phyloP scores from a whole-genome alignment of 306 rosid species.

The Ochetophila trinervis region DNA sequence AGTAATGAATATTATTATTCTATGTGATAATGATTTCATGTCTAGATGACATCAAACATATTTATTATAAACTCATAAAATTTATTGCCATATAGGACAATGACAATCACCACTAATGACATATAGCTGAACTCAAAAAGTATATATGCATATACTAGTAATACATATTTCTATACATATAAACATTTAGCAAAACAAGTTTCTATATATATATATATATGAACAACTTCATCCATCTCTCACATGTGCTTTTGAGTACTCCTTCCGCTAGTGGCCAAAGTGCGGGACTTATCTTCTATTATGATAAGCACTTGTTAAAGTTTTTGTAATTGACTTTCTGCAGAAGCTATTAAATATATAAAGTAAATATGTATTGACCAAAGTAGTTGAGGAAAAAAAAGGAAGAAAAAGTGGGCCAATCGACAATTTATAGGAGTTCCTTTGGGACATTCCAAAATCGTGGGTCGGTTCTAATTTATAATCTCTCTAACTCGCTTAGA shows the following conservation, averaged over 20 bases:
- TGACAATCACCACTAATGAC: too few relatives aligned
- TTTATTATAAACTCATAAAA: too few relatives aligned
- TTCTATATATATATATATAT: too few relatives aligned
- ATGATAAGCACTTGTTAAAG: slow-evolving; percentile 24
- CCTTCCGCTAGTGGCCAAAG: slow-evolving; percentile 14
- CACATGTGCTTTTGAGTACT: neutral
- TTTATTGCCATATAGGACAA: too few relatives aligned
- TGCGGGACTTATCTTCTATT: slow-evolving; percentile 26
- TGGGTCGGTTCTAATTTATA: neutral
- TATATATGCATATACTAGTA: too few relatives aligned
- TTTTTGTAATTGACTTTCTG: slow-evolving; percentile 35
- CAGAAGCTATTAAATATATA: too few relatives aligned
- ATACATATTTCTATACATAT: too few relatives aligned
- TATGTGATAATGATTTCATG: too few relatives aligned
- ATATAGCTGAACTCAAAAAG: too few relatives aligned
- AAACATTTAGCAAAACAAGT: too few relatives aligned
- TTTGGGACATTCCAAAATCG: slow-evolving; percentile 14
- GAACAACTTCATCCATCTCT: neutral
- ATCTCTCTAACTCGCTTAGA: neutral
- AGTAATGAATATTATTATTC: too few relatives aligned
- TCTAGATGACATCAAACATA: too few relatives aligned
- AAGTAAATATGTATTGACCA: neutral
- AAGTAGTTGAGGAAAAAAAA: slow-evolving; percentile 1
- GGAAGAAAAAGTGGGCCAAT: slow-evolving; percentile 1
- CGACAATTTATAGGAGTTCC: neutral